Percentiles rank a stretch among this genome's conserved stretches.
phyloP scores from a whole-genome alignment of 1,284 basidiomycete species.

The Erythrobasidium hasegawianum region DNA sequence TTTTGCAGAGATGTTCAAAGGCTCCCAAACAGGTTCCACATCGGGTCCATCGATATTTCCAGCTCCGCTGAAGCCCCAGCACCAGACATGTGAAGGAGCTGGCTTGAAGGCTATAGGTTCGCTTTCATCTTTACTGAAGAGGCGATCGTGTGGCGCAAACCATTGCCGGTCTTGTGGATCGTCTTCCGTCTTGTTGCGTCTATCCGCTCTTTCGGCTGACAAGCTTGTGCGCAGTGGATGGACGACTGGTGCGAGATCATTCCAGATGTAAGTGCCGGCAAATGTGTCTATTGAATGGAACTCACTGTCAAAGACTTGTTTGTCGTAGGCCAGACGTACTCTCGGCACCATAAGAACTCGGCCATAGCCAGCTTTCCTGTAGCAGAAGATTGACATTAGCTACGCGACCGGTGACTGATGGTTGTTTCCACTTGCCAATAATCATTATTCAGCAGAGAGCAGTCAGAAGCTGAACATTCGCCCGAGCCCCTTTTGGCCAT shows the following conservation, averaged over 20 bases:
- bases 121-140: slow-evolving; percentile 81
- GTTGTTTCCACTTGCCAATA: slow-evolving; percentile 45
- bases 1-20: slow-evolving; percentile 66
- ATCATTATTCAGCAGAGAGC: slow-evolving; percentile 86
- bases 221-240: slow-evolving; percentile 82
- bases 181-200: slow-evolving; percentile 82
- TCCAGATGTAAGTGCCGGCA: slow-evolving; percentile 55
- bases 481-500: slow-evolving; percentile 75
- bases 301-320: slow-evolving; percentile 11
- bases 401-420: no score
- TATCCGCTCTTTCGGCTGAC: slow-evolving; percentile 86
- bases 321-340: slow-evolving; percentile 88
- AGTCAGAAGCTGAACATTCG: slow-evolving; percentile 89
- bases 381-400: no score
- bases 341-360: slow-evolving; percentile 92
- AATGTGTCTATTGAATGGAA: slow-evolving; percentile 4
- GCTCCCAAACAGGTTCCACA: slow-evolving; percentile 92
- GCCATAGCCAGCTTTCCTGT: slow-evolving; percentile 66
- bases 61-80: slow-evolving; percentile 97
- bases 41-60: slow-evolving; percentile 76
- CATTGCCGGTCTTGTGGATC: slow-evolving; percentile 91
- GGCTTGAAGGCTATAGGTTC: slow-evolving; percentile 68
- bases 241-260: no score
- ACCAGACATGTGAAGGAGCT: slow-evolving; percentile 90
- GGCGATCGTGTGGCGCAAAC: slow-evolving; percentile 89